Conservation (phyloP, 352 stramenopile species). For the Phytophthora podocarpi region DNA sequence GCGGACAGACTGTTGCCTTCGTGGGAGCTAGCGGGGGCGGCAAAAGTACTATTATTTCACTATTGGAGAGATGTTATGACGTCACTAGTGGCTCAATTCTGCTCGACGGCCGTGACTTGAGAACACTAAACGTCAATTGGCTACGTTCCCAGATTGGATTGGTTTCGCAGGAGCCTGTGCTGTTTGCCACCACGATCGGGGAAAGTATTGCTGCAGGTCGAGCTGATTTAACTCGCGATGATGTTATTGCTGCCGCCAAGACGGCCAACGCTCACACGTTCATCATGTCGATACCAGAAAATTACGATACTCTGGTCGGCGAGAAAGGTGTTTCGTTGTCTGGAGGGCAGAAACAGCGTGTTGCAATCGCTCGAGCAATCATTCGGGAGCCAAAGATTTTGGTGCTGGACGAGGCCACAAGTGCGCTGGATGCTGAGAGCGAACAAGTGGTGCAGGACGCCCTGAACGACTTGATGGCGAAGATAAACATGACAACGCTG, state of each 20-base stretch:
- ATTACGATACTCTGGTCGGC: conserved; percentile 78
- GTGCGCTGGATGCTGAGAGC: conserved; percentile 45
- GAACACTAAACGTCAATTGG: conserved; percentile 78
- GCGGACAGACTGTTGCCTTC: conserved; percentile 38
- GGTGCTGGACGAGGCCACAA: conserved; percentile 67
- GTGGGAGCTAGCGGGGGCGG: conserved; percentile 38
- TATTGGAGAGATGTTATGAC: conserved; percentile 92
- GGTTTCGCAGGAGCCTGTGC: conserved; percentile 87
- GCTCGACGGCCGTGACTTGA: conserved; percentile 83
- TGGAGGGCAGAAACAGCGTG: conserved; percentile 60
- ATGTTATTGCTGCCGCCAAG: conserved; percentile 68
- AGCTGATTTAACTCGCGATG: conserved; percentile 58
- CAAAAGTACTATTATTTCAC: conserved; percentile 52
- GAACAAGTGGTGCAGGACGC: conserved; percentile 36
- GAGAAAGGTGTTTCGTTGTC: conserved; percentile 81
- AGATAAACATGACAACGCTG: conserved; percentile 39
- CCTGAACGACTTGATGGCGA: conserved; percentile 26
- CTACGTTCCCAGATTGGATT: conserved; percentile 70
- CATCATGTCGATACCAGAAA: conserved; percentile 84
- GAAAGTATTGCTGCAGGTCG: conserved; percentile 91
- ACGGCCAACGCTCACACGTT: conserved; percentile 51
- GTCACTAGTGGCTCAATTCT: conserved; percentile 64
- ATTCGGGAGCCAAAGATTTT: conserved; percentile 54
- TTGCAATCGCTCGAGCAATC: conserved; percentile 63
- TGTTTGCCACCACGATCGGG: conserved; percentile 89